phyloP scores from a whole-genome alignment of 257 asterid genomes.

The Solanum paucissectum region DNA sequence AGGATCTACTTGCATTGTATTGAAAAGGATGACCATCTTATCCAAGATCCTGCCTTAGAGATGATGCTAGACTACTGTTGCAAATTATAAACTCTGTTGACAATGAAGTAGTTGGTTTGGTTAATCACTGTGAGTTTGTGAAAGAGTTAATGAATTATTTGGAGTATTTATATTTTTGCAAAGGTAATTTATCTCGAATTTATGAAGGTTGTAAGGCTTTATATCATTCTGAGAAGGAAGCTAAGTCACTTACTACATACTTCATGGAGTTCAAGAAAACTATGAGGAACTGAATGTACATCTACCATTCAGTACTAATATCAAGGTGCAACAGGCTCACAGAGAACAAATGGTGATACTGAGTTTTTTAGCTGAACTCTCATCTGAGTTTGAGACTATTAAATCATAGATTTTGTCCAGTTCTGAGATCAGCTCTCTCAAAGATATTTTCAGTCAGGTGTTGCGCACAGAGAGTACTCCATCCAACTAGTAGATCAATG shows the following conservation, averaged over 20 bases:
- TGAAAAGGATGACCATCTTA: neutral
- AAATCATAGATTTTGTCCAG: neutral
- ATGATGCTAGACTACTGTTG: neutral
- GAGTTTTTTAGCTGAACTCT: neutral
- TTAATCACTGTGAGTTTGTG: no score
- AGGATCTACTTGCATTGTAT: neutral
- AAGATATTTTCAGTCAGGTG: neutral
- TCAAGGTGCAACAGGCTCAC: neutral
- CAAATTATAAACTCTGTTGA: neutral
- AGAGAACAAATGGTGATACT: neutral
- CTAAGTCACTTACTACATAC: no score
- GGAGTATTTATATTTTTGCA: no score
- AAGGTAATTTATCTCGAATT: no score
- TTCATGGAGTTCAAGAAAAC: no score
- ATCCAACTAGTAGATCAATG: neutral
- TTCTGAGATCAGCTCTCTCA: neutral
- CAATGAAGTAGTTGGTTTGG: neutral
- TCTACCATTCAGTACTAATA: neutral
- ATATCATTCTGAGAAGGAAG: no score
- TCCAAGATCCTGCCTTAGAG: neutral
- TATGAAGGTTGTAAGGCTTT: no score
- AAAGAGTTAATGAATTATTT: no score
- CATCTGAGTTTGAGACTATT: neutral
- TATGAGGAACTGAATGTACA: neutral
- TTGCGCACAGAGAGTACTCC: neutral